Base-by-base conservation (phyloP, 2,329 filamentous ascomycete species). In the Pezicula neosporulosa region DNA sequence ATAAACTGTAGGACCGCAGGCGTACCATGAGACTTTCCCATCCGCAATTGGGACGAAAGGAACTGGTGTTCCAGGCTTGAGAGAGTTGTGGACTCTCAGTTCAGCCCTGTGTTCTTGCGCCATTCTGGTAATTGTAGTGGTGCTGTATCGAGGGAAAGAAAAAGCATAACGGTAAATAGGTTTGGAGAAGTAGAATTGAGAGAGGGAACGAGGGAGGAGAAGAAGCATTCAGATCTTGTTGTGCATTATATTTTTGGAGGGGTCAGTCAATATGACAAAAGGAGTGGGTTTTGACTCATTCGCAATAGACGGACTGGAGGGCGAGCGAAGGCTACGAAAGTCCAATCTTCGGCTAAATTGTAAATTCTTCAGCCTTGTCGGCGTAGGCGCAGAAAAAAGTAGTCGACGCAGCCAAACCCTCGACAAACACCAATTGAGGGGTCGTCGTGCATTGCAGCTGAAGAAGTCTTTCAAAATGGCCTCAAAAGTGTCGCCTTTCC, bases 1-100 rank as follows among this genome's bases (percentile, higher is more conserved):
- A 63, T 86, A 86, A 28, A 82, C 78, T 2, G 84, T 88, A 36
- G 84, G 84, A n/a, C 85, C 85, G 69, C 85, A 88, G 53, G 79
- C 81, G 70, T 88, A 88, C 85, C 85, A 88, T n/a, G 77, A 79
- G n/a, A 58, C 47, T 46, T 59, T 59, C 27, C 54, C 54, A 24
- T 52, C 41, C 48, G 54, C 52, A 45, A 56, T 51, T 15, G 54
- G 52, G n/a, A 51, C 52, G 27, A 56, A 56, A 19, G 52, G 46
- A 18, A 56, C 54, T 21, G 54, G 54, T n/a, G 51, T 15, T 36
- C 54, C 51, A 49, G 51, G 51, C 45, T 53, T 42, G 21, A 56
- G 52, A 6, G 54, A 51, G 43, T 56, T 56, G 48, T 54, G 51
- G 27, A 56, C 48, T 39, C 47, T 54, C 27, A 56, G 33, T 13